Conservation (phyloP, 768 basidiomycete species). For the Clathrus columnatus region DNA sequence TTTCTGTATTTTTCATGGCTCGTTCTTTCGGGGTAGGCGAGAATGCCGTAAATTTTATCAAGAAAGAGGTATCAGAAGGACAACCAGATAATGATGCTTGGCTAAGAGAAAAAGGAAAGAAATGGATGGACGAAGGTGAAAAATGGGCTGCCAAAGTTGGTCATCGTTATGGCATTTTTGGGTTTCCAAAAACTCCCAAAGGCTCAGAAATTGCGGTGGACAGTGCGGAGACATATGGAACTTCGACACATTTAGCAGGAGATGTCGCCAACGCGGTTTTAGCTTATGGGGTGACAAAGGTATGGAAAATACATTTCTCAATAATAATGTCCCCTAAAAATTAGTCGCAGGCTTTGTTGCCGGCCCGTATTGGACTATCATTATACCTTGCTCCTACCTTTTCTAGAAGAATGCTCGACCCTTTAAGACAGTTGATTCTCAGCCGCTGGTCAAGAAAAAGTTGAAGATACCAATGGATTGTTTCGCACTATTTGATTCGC, state of each 20-base stretch:
- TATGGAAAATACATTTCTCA: slow-evolving; percentile 22
- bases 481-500: no score
- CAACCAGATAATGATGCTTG: slow-evolving; percentile 21
- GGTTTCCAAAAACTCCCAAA: slow-evolving; percentile 47
- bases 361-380: slow-evolving; percentile 62
- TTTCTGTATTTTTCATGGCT: slow-evolving; percentile 64
- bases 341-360: slow-evolving; percentile 55
- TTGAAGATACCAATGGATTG: neutral
- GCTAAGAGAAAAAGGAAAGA: slow-evolving; percentile 34
- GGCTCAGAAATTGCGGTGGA: slow-evolving; percentile 9
- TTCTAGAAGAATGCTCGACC: slow-evolving; percentile 57
- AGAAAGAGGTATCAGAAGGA: slow-evolving; percentile 16
- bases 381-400: slow-evolving; percentile 67
- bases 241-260: slow-evolving; percentile 45
- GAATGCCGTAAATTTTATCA: slow-evolving; percentile 39
- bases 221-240: slow-evolving; percentile 2
- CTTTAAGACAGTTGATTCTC: slow-evolving; percentile 32
- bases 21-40: slow-evolving; percentile 63
- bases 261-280: slow-evolving; percentile 77
- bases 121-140: slow-evolving; percentile 76
- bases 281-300: slow-evolving; percentile 78
- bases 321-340: neutral
- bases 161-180: slow-evolving; percentile 70
- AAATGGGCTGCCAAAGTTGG: slow-evolving; percentile 63
- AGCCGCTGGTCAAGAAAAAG: slow-evolving; percentile 10